Conservation (phyloP, 805 yeast species). For the Brettanomyces bruxellensis region DNA sequence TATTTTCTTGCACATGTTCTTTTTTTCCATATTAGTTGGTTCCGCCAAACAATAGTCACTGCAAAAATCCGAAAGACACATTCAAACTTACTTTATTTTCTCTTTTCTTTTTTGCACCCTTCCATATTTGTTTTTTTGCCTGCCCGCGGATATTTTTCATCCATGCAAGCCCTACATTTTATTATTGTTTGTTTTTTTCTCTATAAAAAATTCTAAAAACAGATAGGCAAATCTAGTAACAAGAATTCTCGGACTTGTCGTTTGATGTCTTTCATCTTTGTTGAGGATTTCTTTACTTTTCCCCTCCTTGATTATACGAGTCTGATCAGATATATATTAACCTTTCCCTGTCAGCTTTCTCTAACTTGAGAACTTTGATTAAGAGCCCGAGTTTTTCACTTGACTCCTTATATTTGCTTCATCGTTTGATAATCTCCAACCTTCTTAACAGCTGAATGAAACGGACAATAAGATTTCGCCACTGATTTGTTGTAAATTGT, state of each 20-base stretch:
- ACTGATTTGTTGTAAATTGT: background rate
- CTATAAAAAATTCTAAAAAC: background rate
- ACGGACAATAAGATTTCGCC: background rate
- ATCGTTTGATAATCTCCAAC: background rate
- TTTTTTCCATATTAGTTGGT: no score
- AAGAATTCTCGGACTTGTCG: constrained; percentile 1
- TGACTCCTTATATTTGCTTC: background rate
- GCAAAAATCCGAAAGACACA: no score
- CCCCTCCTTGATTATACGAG: no score
- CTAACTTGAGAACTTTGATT: background rate
- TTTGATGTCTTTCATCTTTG: background rate
- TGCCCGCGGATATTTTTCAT: no score
- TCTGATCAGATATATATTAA: no score
- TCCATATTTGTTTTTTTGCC: background rate
- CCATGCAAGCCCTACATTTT: background rate
- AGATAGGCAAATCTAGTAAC: background rate
- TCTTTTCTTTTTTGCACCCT: background rate
- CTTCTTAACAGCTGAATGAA: background rate
- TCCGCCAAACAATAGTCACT: no score
- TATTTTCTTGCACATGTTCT: no score
- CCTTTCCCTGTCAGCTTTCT: no score
- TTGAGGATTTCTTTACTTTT: no score
- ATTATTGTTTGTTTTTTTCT: background rate
- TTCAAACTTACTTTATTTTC: background rate
- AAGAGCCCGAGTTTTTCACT: background rate